Percentiles rank a stretch among this genome's conserved stretches.
Conservation (phyloP, 2,329 filamentous ascomycete species). For the Diaporthe sp. region DNA sequence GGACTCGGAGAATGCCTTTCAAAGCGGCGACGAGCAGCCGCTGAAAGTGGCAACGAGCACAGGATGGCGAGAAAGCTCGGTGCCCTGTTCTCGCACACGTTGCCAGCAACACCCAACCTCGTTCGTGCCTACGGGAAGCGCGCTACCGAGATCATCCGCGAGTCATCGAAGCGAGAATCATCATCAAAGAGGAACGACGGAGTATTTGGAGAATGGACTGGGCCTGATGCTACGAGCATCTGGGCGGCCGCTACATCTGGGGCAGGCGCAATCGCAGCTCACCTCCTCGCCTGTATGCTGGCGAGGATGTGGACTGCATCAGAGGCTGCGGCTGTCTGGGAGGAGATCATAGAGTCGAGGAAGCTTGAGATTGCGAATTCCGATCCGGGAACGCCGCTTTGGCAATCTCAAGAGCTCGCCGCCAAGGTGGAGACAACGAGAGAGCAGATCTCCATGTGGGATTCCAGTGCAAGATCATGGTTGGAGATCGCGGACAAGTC, state of each 20-base stretch:
- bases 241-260: conserved; percentile 50
- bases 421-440: conserved; percentile 40
- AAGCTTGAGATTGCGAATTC: conserved; percentile 31
- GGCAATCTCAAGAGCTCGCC: not conserved
- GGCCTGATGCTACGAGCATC: conserved; percentile 48
- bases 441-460: conserved; percentile 50
- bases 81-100: conserved; percentile 51
- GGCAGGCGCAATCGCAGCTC: conserved; percentile 44
- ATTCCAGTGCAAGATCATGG: conserved; percentile 54
- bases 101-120: conserved; percentile 50
- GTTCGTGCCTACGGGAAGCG: conserved; percentile 51
- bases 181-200: conserved; percentile 28
- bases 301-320: conserved; percentile 43
- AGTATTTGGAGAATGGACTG: conserved; percentile 44
- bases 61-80: conserved; percentile 53
- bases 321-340: conserved; percentile 48
- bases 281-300: conserved; percentile 51
- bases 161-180: conserved; percentile 8
- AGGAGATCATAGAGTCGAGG: conserved; percentile 43
- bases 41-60: conserved; percentile 54
- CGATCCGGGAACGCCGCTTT: not conserved
- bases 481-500: conserved; percentile 48
- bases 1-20: not conserved
- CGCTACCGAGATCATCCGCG: conserved; percentile 46
- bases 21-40: conserved; percentile 46